Evolutionary conservation across 2,329 filamentous ascomycete species (phyloP).

Genomic region (Westerdykella sp.): DNA sequence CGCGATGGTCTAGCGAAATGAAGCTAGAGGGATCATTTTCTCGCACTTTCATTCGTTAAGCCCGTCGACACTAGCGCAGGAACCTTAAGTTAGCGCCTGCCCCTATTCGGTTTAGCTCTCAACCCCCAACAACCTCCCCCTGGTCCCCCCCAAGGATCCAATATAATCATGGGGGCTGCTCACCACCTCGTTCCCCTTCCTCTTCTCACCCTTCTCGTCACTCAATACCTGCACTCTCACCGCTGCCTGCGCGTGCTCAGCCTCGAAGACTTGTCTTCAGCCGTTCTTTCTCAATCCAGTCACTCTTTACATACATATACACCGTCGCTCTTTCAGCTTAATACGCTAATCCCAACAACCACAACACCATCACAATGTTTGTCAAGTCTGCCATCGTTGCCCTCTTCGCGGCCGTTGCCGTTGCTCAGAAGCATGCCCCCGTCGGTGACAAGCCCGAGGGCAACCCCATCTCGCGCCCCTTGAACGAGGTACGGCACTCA

Average conservation of each 20-base stretch:
- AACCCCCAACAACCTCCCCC: constrained; percentile 5
- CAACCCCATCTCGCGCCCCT: constrained; percentile 50
- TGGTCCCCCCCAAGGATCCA: not conserved
- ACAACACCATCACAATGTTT: constrained; percentile 27
- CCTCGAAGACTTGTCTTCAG: constrained; percentile 23
- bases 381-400: constrained; percentile 39
- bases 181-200: constrained; percentile 7
- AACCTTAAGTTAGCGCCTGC: constrained; percentile 6
- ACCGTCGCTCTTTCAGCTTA: constrained; percentile 18
- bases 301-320: constrained; percentile 14
- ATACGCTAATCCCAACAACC: constrained; percentile 21
- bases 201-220: not conserved
- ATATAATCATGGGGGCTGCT: constrained; percentile 4
- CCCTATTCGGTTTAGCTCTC: constrained; percentile 6
- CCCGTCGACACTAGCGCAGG: constrained; percentile 15
- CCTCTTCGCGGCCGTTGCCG: constrained; percentile 49
- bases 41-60: not conserved
- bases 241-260: constrained; percentile 4
- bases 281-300: constrained; percentile 15
- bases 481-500: constrained; percentile 39
- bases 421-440: constrained; percentile 28
- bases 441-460: constrained; percentile 35
- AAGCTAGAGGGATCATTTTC: not conserved
- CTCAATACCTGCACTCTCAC: constrained; percentile 2
- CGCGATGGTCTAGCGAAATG: not conserved